Percentiles rank a stretch among this genome's conserved stretches.
These are phyloP conservation scores for Naumovozyma baii DNA, from an alignment of 805 yeast genomes.

Conservation along the genomic window DNA sequence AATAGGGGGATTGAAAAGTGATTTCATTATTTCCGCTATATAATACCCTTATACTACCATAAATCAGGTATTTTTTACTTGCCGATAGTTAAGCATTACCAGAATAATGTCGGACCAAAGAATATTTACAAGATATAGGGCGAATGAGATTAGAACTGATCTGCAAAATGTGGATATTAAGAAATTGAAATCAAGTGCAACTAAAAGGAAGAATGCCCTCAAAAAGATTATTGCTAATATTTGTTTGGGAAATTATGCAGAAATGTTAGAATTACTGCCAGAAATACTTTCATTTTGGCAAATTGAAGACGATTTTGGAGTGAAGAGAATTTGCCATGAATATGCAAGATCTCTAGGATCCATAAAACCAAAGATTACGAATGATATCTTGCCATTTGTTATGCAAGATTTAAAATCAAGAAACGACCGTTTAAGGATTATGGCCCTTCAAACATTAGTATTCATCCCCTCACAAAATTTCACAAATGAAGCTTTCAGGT, in stretches of 20 bases:
- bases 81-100: too few species aligned
- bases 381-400: conserved; percentile 47
- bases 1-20: too few species aligned
- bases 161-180: conserved; percentile 31
- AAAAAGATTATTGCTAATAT: conserved; percentile 75
- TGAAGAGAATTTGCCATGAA: conserved; percentile 61
- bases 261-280: conserved; percentile 56
- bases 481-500: conserved; percentile 36
- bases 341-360: conserved; percentile 54
- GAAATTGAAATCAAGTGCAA: conserved; percentile 29
- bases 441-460: conserved; percentile 57
- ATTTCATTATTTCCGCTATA: too few species aligned
- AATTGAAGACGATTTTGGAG: conserved; percentile 52
- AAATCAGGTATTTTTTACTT: too few species aligned
- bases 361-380: conserved; percentile 46
- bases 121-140: conserved; percentile 24
- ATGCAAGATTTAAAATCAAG: conserved; percentile 42
- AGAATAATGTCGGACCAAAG: conserved; percentile 24
- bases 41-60: too few species aligned
- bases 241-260: conserved; percentile 64
- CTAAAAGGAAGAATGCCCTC: conserved; percentile 41
- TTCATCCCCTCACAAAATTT: conserved; percentile 48
- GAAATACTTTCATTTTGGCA: conserved; percentile 50
- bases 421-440: conserved; percentile 42
- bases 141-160: conserved; percentile 29